These are phyloP conservation scores for Fusarium pininemorale DNA, from an alignment of 2,329 filamentous ascomycete genomes.

Conservation along the genomic window DNA sequence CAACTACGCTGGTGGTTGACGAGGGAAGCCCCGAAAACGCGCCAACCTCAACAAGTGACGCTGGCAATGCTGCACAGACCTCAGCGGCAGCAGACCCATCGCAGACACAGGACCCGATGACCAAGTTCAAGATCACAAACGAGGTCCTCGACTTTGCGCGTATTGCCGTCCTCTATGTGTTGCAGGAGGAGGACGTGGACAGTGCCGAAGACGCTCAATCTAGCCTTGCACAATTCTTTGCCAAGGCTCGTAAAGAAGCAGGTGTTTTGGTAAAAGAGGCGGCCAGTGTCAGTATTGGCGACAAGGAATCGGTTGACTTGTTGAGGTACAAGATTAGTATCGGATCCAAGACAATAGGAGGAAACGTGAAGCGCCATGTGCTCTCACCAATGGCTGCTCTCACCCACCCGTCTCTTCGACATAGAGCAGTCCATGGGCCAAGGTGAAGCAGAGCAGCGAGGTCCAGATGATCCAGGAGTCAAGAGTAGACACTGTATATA, in stretches of 20 bases:
- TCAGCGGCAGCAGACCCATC: conserved; percentile 15
- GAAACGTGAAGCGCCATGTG: conserved; percentile 35
- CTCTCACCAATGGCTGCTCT: not conserved
- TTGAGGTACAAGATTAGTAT: conserved; percentile 57
- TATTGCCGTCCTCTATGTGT: conserved; percentile 68
- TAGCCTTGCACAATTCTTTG: conserved; percentile 65
- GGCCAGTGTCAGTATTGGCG: conserved; percentile 53
- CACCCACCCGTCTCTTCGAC: not conserved
- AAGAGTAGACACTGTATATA: conserved; percentile 37
- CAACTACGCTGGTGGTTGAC: conserved; percentile 37
- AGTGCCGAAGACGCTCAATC: conserved; percentile 64
- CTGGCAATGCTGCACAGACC: conserved; percentile 13
- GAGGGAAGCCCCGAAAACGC: conserved; percentile 27
- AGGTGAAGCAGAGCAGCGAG: conserved; percentile 17
- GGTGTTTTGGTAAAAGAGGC: conserved; percentile 51
- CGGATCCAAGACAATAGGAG: conserved; percentile 44
- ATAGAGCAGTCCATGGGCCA: not conserved
- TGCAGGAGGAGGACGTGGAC: conserved; percentile 63
- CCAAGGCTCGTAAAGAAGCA: conserved; percentile 45
- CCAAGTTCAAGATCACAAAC: conserved; percentile 60
- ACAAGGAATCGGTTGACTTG: conserved; percentile 60
- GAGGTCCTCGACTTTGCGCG: conserved; percentile 71
- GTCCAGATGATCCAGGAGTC: not conserved
- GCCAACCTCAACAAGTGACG: conserved; percentile 15
- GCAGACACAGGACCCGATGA: conserved; percentile 19